Conservation (phyloP, 1,284 basidiomycete species). For the Xerocomus tenax region DNA sequence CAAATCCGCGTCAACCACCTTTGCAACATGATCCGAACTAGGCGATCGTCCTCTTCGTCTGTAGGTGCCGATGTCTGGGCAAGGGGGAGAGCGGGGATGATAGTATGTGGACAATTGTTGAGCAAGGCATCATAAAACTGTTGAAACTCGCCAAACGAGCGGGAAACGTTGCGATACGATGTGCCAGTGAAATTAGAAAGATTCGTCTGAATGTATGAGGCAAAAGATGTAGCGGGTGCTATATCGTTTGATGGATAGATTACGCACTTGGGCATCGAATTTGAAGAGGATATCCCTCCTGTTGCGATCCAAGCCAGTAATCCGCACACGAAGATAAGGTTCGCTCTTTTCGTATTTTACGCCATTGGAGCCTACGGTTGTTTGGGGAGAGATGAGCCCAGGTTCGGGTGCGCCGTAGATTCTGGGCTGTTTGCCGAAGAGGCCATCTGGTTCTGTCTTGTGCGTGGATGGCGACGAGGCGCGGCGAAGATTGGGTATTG, state of each 20-base stretch:
- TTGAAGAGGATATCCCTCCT: conserved; percentile 84
- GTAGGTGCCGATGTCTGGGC: conserved; percentile 89
- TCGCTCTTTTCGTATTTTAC: conserved; percentile 62
- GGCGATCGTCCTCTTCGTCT: conserved; percentile 91
- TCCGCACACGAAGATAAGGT: conserved; percentile 78
- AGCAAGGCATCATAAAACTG: conserved; percentile 82
- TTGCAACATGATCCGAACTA: conserved; percentile 88
- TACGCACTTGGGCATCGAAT: conserved; percentile 81
- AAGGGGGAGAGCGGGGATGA: conserved; percentile 83
- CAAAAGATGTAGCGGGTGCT: not conserved
- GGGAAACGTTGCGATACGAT: conserved; percentile 83
- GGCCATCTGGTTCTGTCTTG: conserved; percentile 43
- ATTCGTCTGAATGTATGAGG: conserved; percentile 62
- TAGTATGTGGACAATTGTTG: conserved; percentile 80
- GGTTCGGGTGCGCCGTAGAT: conserved; percentile 76
- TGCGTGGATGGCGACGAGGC: conserved; percentile 23
- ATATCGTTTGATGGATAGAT: not conserved
- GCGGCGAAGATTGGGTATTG: conserved; percentile 44
- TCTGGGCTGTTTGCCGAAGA: conserved; percentile 69
- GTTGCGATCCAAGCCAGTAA: conserved; percentile 86
- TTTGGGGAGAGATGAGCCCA: conserved; percentile 67
- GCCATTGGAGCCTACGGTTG: conserved; percentile 57
- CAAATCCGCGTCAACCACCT: conserved; percentile 85
- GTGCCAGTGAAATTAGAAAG: conserved; percentile 82
- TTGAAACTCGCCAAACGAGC: conserved; percentile 87